Evolutionary conservation across 2,329 filamentous ascomycete genomes (phyloP), one percentile per base, ranked within the genome.

Genomic region (Dothiorella sarmentorum): DNA sequence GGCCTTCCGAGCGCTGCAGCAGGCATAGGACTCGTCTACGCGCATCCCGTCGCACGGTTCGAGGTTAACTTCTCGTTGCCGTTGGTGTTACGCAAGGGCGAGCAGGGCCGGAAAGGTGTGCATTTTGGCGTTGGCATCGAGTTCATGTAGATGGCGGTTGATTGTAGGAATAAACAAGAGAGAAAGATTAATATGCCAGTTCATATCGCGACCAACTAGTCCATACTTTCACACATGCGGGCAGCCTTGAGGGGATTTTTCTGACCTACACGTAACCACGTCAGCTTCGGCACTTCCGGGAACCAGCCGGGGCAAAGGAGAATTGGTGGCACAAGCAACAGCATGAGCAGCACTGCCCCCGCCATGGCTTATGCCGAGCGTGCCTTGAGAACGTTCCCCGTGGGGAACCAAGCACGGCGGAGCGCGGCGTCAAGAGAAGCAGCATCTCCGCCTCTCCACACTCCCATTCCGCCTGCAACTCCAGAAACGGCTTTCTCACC

Each of bases 71-170:
- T 99, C 71, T 91, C 89, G 66, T 73, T 99, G 64, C 94, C 94
- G 1, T 73, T 99, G 60, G 87, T 93, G 17, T 73, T 91, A 68
- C 83, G 94, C 60, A 87, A 83, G 63, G 91, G 91, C 33, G 94
- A 99, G 75, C 87, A 94, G 66, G 87, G 85, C 15, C 85, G 93
- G 58, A 99, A 99, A 77, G 94, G 94, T 1, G 71, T 99, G 63
- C 91, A 94, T 72, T 87, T 99, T 67, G 94, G 94, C n/a, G 90
- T 99, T 38, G 94, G 94, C 51, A 91, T 99, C 69, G 95, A 90
- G 76, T 97, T 99, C 72, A 76, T 97, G 81, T 97, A 88, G 65
- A 60, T 15, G 18, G 44, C 22, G 22, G n/a, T 27, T 22, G 18
- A 18, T 10, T 49, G 40, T 56, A 56, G 40, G 18, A 56, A 20